phyloP scores from a whole-genome alignment of 352 stramenopile genomes.

The Discostella stelligera region DNA sequence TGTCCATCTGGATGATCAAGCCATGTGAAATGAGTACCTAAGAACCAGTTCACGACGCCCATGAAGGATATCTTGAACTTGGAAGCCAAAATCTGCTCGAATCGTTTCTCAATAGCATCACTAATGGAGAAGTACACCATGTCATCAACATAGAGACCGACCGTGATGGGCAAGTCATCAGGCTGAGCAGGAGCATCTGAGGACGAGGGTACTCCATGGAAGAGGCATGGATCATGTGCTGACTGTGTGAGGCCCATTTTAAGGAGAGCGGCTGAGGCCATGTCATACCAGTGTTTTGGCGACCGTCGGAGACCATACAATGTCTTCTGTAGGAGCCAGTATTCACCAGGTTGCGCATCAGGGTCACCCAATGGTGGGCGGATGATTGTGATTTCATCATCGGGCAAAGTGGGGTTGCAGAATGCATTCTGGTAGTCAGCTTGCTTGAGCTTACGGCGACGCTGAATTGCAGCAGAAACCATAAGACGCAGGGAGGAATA shows the following conservation, averaged over 20 bases:
- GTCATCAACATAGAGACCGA: conserved; percentile 22
- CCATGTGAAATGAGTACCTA: no score
- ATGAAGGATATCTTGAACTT: conserved; percentile 21
- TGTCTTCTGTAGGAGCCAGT: conserved; percentile 34
- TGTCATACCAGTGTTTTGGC: conserved; percentile 47
- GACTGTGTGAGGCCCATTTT: conserved; percentile 23
- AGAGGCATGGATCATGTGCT: conserved; percentile 34
- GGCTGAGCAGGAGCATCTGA: not conserved
- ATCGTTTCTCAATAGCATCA: not conserved
- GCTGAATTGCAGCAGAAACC: not conserved
- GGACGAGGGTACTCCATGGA: conserved; percentile 9
- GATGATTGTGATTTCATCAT: conserved; percentile 21
- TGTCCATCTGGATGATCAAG: no score
- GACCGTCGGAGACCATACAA: conserved; percentile 9
- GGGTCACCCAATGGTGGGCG: conserved; percentile 19
- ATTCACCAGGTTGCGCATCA: conserved; percentile 5
- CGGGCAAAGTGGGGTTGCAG: no score
- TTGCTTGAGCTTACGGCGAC: conserved; percentile 13
- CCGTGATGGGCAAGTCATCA: not conserved
- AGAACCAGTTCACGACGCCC: conserved; percentile 15
- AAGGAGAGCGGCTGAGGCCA: conserved; percentile 11
- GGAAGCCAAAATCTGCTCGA: not conserved
- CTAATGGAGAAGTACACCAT: conserved; percentile 16
- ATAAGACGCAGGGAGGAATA: no score
- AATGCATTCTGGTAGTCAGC: conserved; percentile 16